phyloP scores from a whole-genome alignment of 2,329 filamentous ascomycete genomes.

The Sarocladium oryzae region DNA sequence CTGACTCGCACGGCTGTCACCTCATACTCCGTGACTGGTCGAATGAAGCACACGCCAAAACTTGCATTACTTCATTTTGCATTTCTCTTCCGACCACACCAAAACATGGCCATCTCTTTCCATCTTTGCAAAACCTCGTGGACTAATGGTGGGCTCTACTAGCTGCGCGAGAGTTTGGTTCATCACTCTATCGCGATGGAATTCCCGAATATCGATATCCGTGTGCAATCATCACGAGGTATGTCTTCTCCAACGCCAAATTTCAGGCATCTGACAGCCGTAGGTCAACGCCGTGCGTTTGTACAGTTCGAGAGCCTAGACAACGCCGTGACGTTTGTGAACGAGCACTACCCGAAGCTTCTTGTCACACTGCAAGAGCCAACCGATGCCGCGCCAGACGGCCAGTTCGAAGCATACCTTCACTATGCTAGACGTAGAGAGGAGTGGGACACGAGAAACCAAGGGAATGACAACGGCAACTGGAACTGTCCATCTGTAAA shows the following conservation, averaged over 20 bases:
- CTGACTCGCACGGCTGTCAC: not conserved
- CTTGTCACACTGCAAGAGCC: constrained; percentile 27
- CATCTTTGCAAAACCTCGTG: not conserved
- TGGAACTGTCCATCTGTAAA: constrained; percentile 31
- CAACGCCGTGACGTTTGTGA: constrained; percentile 34
- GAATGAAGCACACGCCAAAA: not conserved
- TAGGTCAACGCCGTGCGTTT: constrained; percentile 34
- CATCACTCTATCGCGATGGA: constrained; percentile 27
- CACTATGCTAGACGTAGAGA: constrained; percentile 35
- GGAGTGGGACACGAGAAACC: constrained; percentile 22
- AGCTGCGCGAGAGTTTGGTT: constrained; percentile 32
- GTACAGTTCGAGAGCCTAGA: constrained; percentile 34
- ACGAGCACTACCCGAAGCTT: constrained; percentile 35
- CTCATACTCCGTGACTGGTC: not conserved
- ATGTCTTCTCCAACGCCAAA: constrained; percentile 7
- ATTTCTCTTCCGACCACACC: not conserved
- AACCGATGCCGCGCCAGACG: constrained; percentile 33
- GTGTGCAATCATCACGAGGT: constrained; percentile 30
- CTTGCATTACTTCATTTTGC: not conserved
- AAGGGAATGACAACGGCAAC: constrained; percentile 19
- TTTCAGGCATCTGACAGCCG: not conserved
- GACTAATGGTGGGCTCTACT: constrained; percentile 8
- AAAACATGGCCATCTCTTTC: not conserved
- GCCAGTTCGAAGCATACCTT: constrained; percentile 29
- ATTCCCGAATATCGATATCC: constrained; percentile 32